Percentiles rank a stretch among this genome's conserved stretches.
Evolutionary conservation across 1,139 yeast genomes (phyloP).

Genomic region (Blastobotrys petasosporus): DNA sequence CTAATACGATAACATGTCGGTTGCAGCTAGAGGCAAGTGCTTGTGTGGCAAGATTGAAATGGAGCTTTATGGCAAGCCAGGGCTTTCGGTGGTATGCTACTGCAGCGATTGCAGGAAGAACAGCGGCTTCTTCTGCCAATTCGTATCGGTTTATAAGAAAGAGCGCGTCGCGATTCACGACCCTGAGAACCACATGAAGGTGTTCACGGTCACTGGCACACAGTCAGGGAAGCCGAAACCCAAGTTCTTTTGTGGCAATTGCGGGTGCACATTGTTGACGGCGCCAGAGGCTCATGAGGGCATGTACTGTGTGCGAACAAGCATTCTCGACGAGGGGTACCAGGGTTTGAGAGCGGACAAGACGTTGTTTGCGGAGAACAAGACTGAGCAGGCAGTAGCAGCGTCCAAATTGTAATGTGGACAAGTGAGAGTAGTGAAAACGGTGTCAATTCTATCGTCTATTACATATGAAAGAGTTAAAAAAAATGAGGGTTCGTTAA

Average conservation of each 20-base stretch:
- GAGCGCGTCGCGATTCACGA: slow-evolving; percentile 22
- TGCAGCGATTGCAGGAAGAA: slow-evolving; percentile 31
- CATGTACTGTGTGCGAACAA: slow-evolving; percentile 21
- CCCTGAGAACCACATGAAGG: slow-evolving; percentile 16
- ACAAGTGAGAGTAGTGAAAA: not conserved
- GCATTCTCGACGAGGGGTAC: slow-evolving; percentile 24
- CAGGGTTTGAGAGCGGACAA: slow-evolving; percentile 6
- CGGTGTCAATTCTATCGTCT: not conserved
- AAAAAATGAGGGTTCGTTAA: no score
- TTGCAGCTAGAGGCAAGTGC: slow-evolving; percentile 15
- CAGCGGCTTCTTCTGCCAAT: slow-evolving; percentile 30
- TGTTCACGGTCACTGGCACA: slow-evolving; percentile 22
- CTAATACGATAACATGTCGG: not conserved
- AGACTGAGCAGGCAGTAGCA: slow-evolving; percentile 2
- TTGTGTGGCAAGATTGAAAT: slow-evolving; percentile 25
- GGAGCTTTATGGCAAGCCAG: slow-evolving; percentile 19
- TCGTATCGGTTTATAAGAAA: slow-evolving; percentile 19
- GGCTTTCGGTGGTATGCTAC: slow-evolving; percentile 21
- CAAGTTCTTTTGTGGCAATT: slow-evolving; percentile 25
- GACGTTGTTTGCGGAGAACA: slow-evolving; percentile 9
- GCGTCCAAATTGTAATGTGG: no score
- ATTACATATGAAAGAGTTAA: not conserved
- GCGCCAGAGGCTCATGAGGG: slow-evolving; percentile 27
- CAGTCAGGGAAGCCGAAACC: slow-evolving; percentile 28
- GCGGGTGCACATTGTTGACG: slow-evolving; percentile 29